Evolutionary conservation across 2,329 filamentous ascomycete genomes (phyloP).

Genomic region (Aspergillus puulaauensis): DNA sequence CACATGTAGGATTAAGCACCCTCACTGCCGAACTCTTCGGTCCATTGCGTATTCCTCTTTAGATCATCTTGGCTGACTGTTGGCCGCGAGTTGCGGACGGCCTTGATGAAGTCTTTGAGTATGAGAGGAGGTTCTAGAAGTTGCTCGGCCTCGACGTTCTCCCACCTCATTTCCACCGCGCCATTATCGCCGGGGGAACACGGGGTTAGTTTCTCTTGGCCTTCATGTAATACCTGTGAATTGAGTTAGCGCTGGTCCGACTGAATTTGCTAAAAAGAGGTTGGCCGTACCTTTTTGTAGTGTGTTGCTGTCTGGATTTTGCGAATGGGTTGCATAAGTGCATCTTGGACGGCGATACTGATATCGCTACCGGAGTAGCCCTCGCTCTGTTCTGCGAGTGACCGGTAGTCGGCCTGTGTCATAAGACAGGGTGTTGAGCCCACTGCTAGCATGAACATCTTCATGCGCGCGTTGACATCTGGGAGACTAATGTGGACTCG

Average conservation of each 20-base stretch:
- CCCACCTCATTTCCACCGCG: conserved; percentile 92
- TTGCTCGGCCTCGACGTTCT: conserved; percentile 77
- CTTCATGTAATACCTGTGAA: conserved; percentile 70
- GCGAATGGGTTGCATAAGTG: conserved; percentile 93
- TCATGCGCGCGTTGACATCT: conserved; percentile 80
- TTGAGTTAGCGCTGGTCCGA: conserved; percentile 9
- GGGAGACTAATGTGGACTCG: conserved; percentile 94
- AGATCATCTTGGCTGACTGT: conserved; percentile 89
- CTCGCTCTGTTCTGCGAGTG: conserved; percentile 78
- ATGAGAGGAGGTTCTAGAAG: conserved; percentile 82
- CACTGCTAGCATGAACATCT: conserved; percentile 95
- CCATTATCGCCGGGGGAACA: conserved; percentile 89
- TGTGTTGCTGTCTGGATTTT: conserved; percentile 98
- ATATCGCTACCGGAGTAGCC: conserved; percentile 98
- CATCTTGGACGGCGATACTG: conserved; percentile 89
- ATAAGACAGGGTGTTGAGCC: conserved; percentile 88
- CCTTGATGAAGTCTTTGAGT: conserved; percentile 90
- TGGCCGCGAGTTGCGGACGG: conserved; percentile 81
- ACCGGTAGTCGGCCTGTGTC: conserved; percentile 72
- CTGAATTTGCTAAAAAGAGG: background rate
- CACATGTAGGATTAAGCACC: conserved; percentile 54
- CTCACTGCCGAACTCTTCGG: conserved; percentile 91
- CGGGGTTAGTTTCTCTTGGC: conserved; percentile 64
- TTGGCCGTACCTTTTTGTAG: conserved; percentile 77
- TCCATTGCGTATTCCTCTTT: conserved; percentile 85